Conservation (phyloP, 2,329 filamentous ascomycete species). For the Cryphonectria naterciae region DNA sequence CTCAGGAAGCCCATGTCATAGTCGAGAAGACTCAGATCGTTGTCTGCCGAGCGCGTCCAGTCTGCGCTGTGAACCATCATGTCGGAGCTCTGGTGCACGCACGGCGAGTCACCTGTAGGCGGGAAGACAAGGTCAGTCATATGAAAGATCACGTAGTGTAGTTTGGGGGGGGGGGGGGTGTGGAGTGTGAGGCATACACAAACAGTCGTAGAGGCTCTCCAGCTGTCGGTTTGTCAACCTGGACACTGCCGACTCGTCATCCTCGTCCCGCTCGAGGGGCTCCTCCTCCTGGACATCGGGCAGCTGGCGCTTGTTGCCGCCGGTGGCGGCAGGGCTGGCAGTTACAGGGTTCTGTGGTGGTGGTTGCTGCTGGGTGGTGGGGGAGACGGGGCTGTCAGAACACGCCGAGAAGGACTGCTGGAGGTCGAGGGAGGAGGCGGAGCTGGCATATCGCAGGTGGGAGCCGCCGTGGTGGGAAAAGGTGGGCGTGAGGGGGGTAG, state of each 20-base stretch:
- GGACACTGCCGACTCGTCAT: conserved; percentile 46
- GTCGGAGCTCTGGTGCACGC: conserved; percentile 58
- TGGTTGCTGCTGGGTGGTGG: conserved; percentile 45
- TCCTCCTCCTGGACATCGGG: conserved; percentile 90
- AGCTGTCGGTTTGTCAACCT: conserved; percentile 51
- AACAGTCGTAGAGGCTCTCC: conserved; percentile 64
- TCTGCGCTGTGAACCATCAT: conserved; percentile 42
- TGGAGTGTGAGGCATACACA: conserved; percentile 63
- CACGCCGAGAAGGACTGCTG: conserved; percentile 45
- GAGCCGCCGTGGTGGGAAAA: conserved; percentile 59
- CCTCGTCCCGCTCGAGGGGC: conserved; percentile 70
- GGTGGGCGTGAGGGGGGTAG: conserved; percentile 72
- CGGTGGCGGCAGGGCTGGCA: conserved; percentile 36
- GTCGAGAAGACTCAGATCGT: conserved; percentile 49
- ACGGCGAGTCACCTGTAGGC: conserved; percentile 62
- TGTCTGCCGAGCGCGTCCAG: conserved; percentile 44
- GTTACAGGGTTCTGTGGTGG: conserved; percentile 13
- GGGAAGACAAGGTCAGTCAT: conserved; percentile 8
- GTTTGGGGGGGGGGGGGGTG: background rate
- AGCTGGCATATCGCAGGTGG: conserved; percentile 67
- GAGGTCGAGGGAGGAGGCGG: conserved; percentile 76
- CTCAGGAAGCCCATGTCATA: conserved; percentile 71
- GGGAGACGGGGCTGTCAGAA: conserved; percentile 59
- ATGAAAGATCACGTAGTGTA: background rate
- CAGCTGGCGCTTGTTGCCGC: conserved; percentile 65